phyloP scores from a whole-genome alignment of 164 flowering plant genomes.

The Saururus chinensis region DNA sequence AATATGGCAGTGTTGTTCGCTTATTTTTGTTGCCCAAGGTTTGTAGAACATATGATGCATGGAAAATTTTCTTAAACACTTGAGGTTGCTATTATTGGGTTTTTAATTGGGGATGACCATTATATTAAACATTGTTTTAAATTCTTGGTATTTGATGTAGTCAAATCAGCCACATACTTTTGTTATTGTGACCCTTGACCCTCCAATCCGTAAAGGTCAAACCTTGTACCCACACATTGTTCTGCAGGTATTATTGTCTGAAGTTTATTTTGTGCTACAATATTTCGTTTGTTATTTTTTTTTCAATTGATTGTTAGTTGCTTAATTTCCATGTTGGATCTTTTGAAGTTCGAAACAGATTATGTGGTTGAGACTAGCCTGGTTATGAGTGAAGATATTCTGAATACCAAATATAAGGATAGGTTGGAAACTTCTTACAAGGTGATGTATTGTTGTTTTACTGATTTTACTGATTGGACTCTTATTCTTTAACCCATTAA shows the following conservation, averaged over 20 bases:
- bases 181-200: conserved; percentile 87
- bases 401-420: conserved; percentile 78
- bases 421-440: conserved; percentile 70
- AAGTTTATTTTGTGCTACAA: too few relatives aligned
- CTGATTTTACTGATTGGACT: background rate
- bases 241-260: conserved; percentile 59
- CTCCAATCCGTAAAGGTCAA: conserved; percentile 97
- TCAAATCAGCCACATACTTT: conserved; percentile 95
- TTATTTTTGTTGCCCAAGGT: conserved; percentile 95
- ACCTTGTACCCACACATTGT: conserved; percentile 98
- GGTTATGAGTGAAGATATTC: conserved; percentile 59
- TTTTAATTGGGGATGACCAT: too few relatives aligned
- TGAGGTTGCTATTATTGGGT: too few relatives aligned
- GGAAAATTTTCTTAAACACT: too few relatives aligned
- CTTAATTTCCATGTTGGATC: background rate
- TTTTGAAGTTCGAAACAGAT: conserved; percentile 88
- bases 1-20: conserved; percentile 95
- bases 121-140: too few relatives aligned
- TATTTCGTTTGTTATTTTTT: background rate
- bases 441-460: conserved; percentile 24
- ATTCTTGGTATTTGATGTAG: conserved; percentile 22
- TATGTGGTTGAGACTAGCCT: conserved; percentile 51
- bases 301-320: background rate
- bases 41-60: background rate
- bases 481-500: background rate